Base-by-base conservation (phyloP, 805 yeast species). In the Vanderwaltozyma yarrowii region DNA sequence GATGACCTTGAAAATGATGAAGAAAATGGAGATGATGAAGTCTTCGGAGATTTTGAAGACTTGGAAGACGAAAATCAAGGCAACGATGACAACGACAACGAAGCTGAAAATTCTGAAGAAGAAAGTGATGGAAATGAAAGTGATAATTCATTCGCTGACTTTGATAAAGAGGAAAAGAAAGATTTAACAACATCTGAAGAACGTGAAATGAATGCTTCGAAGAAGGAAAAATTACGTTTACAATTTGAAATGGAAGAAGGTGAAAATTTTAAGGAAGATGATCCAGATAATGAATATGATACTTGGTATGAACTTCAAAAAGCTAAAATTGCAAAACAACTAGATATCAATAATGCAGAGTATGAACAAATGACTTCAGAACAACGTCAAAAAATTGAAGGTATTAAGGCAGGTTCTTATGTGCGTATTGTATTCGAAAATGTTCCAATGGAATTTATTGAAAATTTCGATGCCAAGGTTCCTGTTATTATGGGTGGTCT, bases 251-350 rank as follows among this genome's bases (percentile, higher is more conserved):
- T 60, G 57, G 73, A 69, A 41, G 78, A 73, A 46, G 79, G 76
- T 40, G 77, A 76, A 32, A 80, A 76, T 41, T 75, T 76, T 47
- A 84, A 83, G 14, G 86, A 78, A 19, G 84, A 80, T 45, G 95
- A 85, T 45, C 84, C 84, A 11, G 87, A 83, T 55, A 71, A 72
- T 42, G 94, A 83, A 54, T 86, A 85, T 40, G 96, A 89, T 51
- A 87, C 96, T 0, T 92, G 98, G 98, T 92, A 89, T 58, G 97
- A 89, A 58, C 76, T 82, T 60, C 96, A 92, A 61, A 92, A 92
- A 66, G 94, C 95, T 43, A 89, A 88, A 54, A 88, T 94, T 78
- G 87, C 95, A 40, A 89, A 92, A 59, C 98, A 92, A 64, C 66
- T 84, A 45, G 97, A 89, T 44, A 87, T 94, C 63, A 94, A 92